Percentiles rank a stretch among this genome's conserved stretches.
phyloP scores from a whole-genome alignment of 176 grass and related monocot genomes.

The Saccharum officinarum region DNA sequence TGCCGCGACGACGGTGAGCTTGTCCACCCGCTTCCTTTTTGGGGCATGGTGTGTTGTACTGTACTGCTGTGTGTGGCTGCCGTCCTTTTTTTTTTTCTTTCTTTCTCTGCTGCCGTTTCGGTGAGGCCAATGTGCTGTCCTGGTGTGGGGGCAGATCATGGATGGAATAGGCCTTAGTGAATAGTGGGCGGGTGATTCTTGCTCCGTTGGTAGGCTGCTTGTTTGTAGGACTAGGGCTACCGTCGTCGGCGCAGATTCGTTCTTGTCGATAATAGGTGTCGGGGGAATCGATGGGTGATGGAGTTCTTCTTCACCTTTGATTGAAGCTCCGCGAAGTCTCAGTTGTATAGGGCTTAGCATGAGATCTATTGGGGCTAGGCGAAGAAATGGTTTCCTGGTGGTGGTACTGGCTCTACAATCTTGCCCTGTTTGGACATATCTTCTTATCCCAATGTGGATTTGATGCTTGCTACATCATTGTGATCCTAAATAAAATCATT shows the following conservation, averaged over 20 bases:
- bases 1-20: background rate
- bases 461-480: background rate
- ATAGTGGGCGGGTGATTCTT: background rate
- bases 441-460: background rate
- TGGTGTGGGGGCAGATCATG: background rate
- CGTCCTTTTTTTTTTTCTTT: background rate
- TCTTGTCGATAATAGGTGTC: background rate
- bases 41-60: background rate
- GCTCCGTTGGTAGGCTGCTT: too few relatives aligned
- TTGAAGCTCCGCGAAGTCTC: too few relatives aligned
- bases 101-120: background rate
- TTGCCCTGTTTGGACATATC: background rate
- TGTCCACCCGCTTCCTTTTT: background rate
- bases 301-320: background rate
- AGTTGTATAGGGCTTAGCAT: background rate
- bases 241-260: background rate
- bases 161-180: background rate
- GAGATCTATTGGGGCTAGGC: background rate
- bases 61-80: background rate
- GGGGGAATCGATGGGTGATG: background rate
- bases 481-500: too few relatives aligned
- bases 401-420: background rate
- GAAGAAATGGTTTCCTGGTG: background rate
- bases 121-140: background rate
- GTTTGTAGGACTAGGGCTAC: background rate